Conservation (phyloP, 306 rosid genomes). For the Clitoria ternatea region DNA sequence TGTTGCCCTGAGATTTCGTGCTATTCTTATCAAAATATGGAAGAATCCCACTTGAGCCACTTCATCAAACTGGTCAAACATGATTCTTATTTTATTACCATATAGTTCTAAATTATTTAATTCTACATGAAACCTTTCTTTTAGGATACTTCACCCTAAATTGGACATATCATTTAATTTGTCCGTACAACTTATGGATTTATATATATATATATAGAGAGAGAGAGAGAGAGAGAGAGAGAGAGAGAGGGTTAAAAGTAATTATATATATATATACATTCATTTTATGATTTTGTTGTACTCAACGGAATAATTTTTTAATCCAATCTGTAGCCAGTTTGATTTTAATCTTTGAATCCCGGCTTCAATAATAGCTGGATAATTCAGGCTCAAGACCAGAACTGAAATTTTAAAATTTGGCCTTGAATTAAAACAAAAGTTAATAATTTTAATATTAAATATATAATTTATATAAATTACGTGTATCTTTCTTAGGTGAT, state of each 20-base stretch:
- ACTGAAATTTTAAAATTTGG: neutral
- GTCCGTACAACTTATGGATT: too few relatives aligned
- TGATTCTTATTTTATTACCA: neutral
- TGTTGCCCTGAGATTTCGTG: conserved; percentile 4
- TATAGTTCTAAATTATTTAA: neutral
- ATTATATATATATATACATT: too few relatives aligned
- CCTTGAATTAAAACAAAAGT: neutral
- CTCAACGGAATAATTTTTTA: too few relatives aligned
- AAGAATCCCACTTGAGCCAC: neutral
- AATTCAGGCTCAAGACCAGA: neutral
- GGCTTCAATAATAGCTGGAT: neutral
- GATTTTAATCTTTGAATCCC: too few relatives aligned
- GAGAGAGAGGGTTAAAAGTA: too few relatives aligned
- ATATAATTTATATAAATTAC: too few relatives aligned
- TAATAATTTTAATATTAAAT: too few relatives aligned
- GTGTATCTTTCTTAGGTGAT: too few relatives aligned
- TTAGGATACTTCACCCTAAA: neutral
- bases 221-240: too few relatives aligned
- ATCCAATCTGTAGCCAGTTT: too few relatives aligned
- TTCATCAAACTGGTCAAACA: neutral
- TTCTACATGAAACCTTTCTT: conserved; percentile 10
- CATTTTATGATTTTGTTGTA: too few relatives aligned
- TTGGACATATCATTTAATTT: neutral
- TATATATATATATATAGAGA: too few relatives aligned
- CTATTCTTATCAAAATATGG: neutral